Evolutionary conservation across 768 basidiomycete genomes (phyloP).

Genomic region (Pholiota microspora): DNA sequence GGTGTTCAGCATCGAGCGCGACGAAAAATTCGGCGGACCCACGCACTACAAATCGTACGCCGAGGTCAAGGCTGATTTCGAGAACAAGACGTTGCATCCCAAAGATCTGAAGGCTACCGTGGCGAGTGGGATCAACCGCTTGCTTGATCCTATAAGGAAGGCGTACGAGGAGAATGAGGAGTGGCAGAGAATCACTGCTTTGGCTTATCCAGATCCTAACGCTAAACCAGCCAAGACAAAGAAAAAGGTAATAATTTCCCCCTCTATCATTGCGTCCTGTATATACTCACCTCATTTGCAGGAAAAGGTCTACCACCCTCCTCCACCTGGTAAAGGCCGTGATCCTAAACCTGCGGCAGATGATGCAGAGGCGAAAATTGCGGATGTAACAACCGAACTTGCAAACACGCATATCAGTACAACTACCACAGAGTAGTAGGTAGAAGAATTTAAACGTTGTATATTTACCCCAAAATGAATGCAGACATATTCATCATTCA

Average conservation of each 20-base stretch:
- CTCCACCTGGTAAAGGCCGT: conserved; percentile 78
- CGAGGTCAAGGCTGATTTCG: conserved; percentile 73
- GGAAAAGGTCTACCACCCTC: conserved; percentile 84
- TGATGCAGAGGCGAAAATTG: too few relatives aligned
- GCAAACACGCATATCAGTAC: not conserved
- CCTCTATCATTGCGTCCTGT: not conserved
- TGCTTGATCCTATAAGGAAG: conserved; percentile 80
- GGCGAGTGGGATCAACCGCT: conserved; percentile 63
- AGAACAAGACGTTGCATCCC: conserved; percentile 77
- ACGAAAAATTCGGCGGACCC: conserved; percentile 80
- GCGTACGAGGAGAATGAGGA: conserved; percentile 75
- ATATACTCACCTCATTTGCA: conserved; percentile 23
- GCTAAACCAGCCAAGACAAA: conserved; percentile 61
- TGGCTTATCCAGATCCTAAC: conserved; percentile 83
- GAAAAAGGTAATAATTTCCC: conserved; percentile 48
- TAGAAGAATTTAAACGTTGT: not conserved
- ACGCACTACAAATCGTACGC: conserved; percentile 70
- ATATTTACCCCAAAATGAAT: not conserved
- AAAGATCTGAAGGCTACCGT: conserved; percentile 85
- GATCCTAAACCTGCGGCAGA: conserved; percentile 32
- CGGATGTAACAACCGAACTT: conserved; percentile 4
- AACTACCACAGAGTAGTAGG: not conserved
- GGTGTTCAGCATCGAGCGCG: conserved; percentile 75
- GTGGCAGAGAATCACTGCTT: conserved; percentile 72
- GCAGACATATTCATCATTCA: not conserved